A percentile compares a stretch with the other conserved stretches of the same genome.
These are phyloP conservation scores for Aquilaria yunnanensis DNA, from an alignment of 345 rosid genomes.

Conservation along the genomic window DNA sequence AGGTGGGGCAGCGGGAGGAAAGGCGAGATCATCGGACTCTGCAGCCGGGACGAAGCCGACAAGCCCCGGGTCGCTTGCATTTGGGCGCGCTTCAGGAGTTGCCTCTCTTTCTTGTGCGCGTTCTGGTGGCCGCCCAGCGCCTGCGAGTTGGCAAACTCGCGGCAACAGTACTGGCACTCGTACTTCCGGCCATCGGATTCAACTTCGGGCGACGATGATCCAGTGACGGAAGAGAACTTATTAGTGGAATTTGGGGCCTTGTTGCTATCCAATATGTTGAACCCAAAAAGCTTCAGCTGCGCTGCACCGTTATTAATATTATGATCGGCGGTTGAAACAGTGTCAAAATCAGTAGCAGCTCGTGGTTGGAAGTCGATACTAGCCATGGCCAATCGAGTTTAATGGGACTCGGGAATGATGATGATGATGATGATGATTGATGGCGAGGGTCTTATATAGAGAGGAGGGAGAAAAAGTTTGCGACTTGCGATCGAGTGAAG, in stretches of 20 bases:
- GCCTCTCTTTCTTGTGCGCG: slow-evolving; percentile 98
- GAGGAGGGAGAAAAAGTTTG: not conserved
- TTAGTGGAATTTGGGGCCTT: slow-evolving; percentile 1
- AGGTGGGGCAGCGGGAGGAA: slow-evolving; percentile 45
- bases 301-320: slow-evolving; percentile 1
- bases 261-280: slow-evolving; percentile 40
- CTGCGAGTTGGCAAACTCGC: slow-evolving; percentile 93
- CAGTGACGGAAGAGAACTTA: slow-evolving; percentile 4
- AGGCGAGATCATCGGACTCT: slow-evolving; percentile 48
- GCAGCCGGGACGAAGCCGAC: slow-evolving; percentile 17
- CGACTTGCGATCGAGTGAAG: not conserved
- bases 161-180: slow-evolving; percentile 89
- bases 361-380: slow-evolving; percentile 18
- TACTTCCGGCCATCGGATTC: slow-evolving; percentile 47
- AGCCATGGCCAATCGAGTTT: slow-evolving; percentile 18
- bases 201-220: slow-evolving; percentile 16
- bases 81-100: slow-evolving; percentile 72
- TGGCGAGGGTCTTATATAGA: not conserved
- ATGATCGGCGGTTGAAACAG: not conserved
- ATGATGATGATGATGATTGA: too few species aligned
- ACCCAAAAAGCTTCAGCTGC: slow-evolving; percentile 54
- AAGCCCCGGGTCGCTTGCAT: slow-evolving; percentile 43
- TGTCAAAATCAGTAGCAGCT: slow-evolving; percentile 15
- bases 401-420: too few species aligned
- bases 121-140: slow-evolving; percentile 98